Evolutionary conservation across 768 basidiomycete species (phyloP), one percentile per base, ranked within the genome.

Genomic region (Tulasnella sp.): DNA sequence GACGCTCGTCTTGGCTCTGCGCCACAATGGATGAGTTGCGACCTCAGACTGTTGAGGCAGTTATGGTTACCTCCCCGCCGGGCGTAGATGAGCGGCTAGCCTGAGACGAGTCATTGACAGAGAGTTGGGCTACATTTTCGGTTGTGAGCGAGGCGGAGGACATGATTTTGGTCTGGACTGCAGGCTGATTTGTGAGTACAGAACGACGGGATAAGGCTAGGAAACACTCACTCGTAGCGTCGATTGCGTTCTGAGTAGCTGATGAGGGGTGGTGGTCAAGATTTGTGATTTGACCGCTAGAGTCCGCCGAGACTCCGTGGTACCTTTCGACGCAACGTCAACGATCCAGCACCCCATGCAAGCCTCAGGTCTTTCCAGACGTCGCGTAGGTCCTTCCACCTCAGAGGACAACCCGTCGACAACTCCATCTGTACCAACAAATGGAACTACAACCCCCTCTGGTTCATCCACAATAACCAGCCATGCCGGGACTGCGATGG

Each of bases 401-500:
- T 39, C 52, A 19, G 52, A 54, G 9, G 36, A 40, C 35, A 52
- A 34, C 15, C 36, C 36, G 8, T 12, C 39, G 17, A 41, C 52
- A 14, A 11, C 29, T 6, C 27, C 11, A 17, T 21, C 55, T 4
- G 19, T 43, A 31, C 17, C 55, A 57, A 17, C 42, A 14, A 40
- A 52, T 34, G 50, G 50, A 52, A 25, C 50, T 34, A 36, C 50
- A 34, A 35, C 50, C n/a, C 50, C 50, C 12, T 21, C 27, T 14
- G 8, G 9, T 46, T 9, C 19, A 7, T 17, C 32, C 19, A n/a
- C n/a, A n/a, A n/a, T n/a, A n/a, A n/a, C n/a, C 6, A 40, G 52
- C n/a, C 84, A 86, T 66, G 86, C 84, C 0, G 84, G 87, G 58
- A 80, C 83, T 21, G 90, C 91, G 1, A 84, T 94, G 62, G 84